Percentiles rank a stretch among this genome's conserved stretches.
Conservation (phyloP, 352 stramenopile genomes). For the Globisporangium solare region DNA sequence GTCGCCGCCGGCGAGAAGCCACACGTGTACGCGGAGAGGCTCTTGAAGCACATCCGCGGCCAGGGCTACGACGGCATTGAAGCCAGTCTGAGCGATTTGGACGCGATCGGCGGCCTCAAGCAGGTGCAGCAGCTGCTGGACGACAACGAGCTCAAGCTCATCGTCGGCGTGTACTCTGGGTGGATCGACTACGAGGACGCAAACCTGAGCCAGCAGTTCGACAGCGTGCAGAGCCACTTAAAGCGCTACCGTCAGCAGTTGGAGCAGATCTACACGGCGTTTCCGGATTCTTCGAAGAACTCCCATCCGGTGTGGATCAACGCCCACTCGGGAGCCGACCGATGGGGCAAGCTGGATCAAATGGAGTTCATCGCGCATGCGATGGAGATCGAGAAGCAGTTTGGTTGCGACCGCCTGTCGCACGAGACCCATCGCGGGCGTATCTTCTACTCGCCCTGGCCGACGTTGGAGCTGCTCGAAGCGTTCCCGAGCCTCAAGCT, state of each 20-base stretch:
- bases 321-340: conserved; percentile 54
- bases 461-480: conserved; percentile 50
- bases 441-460: conserved; percentile 71
- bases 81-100: conserved; percentile 57
- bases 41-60: conserved; percentile 31
- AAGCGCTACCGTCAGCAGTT: conserved; percentile 35
- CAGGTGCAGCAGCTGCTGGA: conserved; percentile 35
- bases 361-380: conserved; percentile 45
- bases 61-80: conserved; percentile 70
- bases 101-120: conserved; percentile 34
- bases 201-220: conserved; percentile 50
- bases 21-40: conserved; percentile 23
- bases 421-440: conserved; percentile 68
- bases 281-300: conserved; percentile 15
- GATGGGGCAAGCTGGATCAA: conserved; percentile 41
- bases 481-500: conserved; percentile 58
- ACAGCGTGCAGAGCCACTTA: conserved; percentile 36
- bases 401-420: conserved; percentile 29
- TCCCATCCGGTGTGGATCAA: conserved; percentile 39
- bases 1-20: conserved; percentile 9
- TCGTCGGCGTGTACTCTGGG: conserved; percentile 66
- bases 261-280: conserved; percentile 21
- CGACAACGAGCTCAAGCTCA: conserved; percentile 50
- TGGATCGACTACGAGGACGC: conserved; percentile 67
- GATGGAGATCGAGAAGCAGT: conserved; percentile 35